phyloP scores from a whole-genome alignment of 1,284 basidiomycete genomes.

The Spongiforma sp. region DNA sequence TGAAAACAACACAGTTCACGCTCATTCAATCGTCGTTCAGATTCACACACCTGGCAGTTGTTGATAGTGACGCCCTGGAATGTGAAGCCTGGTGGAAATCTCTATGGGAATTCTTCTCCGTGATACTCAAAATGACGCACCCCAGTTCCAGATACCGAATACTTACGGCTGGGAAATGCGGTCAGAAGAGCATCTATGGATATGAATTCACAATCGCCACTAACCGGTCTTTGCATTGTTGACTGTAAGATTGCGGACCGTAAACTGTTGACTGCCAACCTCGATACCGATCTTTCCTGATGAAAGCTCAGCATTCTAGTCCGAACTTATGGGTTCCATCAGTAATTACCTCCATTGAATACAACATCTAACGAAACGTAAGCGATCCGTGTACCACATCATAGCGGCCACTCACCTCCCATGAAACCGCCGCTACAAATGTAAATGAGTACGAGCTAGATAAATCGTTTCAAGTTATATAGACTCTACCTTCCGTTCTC shows the following conservation, averaged over 20 bases:
- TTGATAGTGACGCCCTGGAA: conserved; percentile 55
- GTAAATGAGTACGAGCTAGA: not conserved
- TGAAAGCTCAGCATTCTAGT: not conserved
- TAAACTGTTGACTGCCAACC: conserved; percentile 61
- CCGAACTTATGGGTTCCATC: no score
- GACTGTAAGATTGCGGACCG: conserved; percentile 58
- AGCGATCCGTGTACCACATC: not conserved
- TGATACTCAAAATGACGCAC: conserved; percentile 20
- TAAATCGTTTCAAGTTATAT: conserved; percentile 35
- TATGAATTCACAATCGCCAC: not conserved
- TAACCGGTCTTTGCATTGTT: conserved; percentile 51
- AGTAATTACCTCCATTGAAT: conserved; percentile 48
- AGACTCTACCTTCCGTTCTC: conserved; percentile 63
- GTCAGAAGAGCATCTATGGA: not conserved
- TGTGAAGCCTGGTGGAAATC: conserved; percentile 43
- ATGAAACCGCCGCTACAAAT: conserved; percentile 56
- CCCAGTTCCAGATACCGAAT: conserved; percentile 54
- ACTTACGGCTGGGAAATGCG: conserved; percentile 37
- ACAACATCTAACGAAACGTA: conserved; percentile 45
- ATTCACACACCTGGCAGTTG: conserved; percentile 48
- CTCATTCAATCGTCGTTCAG: not conserved
- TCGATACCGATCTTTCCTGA: conserved; percentile 48
- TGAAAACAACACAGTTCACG: conserved; percentile 8
- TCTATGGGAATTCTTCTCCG: conserved; percentile 3
- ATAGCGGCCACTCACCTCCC: conserved; percentile 42